Evolutionary conservation across 352 stramenopile genomes (phyloP).

Genomic region (Lagenidium sp.): DNA sequence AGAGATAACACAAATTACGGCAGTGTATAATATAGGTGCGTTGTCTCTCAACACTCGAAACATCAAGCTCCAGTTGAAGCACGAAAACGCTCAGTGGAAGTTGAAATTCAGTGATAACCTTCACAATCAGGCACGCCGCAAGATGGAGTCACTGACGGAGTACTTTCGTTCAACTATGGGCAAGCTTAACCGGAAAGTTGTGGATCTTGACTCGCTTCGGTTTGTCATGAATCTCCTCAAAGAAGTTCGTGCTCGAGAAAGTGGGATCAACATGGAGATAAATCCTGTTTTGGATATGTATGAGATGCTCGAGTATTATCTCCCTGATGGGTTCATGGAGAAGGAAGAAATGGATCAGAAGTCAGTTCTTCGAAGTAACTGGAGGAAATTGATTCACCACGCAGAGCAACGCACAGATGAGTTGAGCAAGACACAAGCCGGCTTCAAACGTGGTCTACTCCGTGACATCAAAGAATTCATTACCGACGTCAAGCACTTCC

Average conservation of each 20-base stretch:
- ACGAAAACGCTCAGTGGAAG: conserved; percentile 97
- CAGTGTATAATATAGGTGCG: conserved; percentile 95
- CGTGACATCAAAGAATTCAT: conserved; percentile 97
- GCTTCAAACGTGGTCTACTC: conserved; percentile 94
- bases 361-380: conserved; percentile 94
- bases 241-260: conserved; percentile 96
- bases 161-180: conserved; percentile 94
- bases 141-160: conserved; percentile 93
- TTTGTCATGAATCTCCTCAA: conserved; percentile 98
- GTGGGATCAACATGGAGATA: conserved; percentile 98
- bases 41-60: conserved; percentile 95
- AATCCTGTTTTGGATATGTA: conserved; percentile 98
- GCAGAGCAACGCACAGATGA: conserved; percentile 93
- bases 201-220: conserved; percentile 94
- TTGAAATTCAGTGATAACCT: conserved; percentile 97
- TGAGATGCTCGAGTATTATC: conserved; percentile 93
- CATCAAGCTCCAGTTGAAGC: conserved; percentile 95
- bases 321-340: conserved; percentile 96
- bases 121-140: conserved; percentile 89
- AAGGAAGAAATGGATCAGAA: conserved; percentile 99
- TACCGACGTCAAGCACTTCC: conserved; percentile 94
- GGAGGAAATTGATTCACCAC: conserved; percentile 96
- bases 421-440: conserved; percentile 92
- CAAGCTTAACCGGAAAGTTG: conserved; percentile 91
- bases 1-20: conserved; percentile 83